Evolutionary conservation across 139 green algal species (phyloP).

Genomic region (Nannochloris sp.): DNA sequence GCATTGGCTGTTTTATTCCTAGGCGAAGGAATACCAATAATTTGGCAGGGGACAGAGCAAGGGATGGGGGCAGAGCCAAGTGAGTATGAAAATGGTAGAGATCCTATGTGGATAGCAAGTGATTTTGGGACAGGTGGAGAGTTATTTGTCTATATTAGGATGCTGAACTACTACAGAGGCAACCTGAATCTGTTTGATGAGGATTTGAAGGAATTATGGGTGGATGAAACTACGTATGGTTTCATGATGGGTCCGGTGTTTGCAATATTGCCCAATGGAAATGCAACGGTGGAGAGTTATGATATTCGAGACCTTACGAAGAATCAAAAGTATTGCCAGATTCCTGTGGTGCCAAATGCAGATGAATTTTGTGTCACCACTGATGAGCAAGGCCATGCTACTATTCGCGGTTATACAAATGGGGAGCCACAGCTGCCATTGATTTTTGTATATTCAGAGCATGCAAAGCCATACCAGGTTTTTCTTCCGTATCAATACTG

Average conservation of each 20-base stretch:
- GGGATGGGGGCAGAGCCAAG: background rate
- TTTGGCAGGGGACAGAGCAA: constrained; percentile 36
- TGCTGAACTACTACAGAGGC: background rate
- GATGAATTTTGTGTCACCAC: background rate
- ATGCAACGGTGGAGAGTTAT: background rate
- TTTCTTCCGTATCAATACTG: background rate
- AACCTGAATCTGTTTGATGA: background rate
- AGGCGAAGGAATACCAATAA: constrained; percentile 26
- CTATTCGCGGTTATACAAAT: background rate
- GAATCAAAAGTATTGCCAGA: background rate
- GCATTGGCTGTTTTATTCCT: constrained; percentile 23
- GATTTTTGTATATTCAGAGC: background rate
- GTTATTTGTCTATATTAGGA: background rate
- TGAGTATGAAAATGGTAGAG: constrained; percentile 1
- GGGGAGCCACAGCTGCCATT: background rate
- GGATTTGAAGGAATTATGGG: background rate
- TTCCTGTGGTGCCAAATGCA: background rate
- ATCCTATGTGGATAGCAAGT: constrained; percentile 18
- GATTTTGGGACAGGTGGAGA: background rate
- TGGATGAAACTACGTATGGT: background rate
- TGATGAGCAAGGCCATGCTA: background rate
- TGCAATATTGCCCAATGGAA: background rate
- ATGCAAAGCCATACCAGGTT: background rate
- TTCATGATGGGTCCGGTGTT: background rate
- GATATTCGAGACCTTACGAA: background rate